Percentiles rank a stretch among this genome's conserved stretches.
Evolutionary conservation across 139 green algal species (phyloP).

Genomic region (Marvania coccoides): DNA sequence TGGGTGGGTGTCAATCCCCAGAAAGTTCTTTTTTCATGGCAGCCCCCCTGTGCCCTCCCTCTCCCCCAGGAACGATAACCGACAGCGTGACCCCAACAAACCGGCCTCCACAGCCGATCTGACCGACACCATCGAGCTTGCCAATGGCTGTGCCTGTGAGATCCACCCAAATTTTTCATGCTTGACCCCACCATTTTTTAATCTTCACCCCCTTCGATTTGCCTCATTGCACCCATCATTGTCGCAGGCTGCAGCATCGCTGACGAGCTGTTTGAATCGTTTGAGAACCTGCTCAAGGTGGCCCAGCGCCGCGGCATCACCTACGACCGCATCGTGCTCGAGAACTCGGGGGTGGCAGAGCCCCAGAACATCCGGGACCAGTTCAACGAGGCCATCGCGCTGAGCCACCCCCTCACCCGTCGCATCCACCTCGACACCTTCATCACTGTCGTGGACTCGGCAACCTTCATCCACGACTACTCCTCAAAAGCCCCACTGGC

Average conservation of each 20-base stretch:
- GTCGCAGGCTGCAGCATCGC: constrained; percentile 76
- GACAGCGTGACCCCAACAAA: constrained; percentile 7
- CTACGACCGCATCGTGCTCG: constrained; percentile 81
- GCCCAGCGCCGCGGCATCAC: constrained; percentile 55
- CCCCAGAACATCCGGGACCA: constrained; percentile 85
- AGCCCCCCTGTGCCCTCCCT: background rate
- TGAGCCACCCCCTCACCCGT: constrained; percentile 58
- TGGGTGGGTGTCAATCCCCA: background rate
- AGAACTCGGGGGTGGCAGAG: constrained; percentile 90
- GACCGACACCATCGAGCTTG: constrained; percentile 87
- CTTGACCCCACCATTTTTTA: background rate
- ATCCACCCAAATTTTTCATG: background rate
- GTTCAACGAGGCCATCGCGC: constrained; percentile 65
- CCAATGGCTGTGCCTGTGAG: constrained; percentile 90
- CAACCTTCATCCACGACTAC: constrained; percentile 76
- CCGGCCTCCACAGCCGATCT: constrained; percentile 54
- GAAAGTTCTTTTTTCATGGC: background rate
- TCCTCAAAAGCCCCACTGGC: constrained; percentile 50
- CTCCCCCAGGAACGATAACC: constrained; percentile 12
- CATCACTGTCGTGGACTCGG: constrained; percentile 66
- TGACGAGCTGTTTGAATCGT: constrained; percentile 85
- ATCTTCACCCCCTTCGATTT: background rate
- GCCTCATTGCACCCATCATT: background rate
- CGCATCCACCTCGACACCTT: constrained; percentile 74
- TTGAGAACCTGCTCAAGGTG: constrained; percentile 75